Conservation (phyloP, 2,329 filamentous ascomycete genomes). For the Orbilia brochopaga region DNA sequence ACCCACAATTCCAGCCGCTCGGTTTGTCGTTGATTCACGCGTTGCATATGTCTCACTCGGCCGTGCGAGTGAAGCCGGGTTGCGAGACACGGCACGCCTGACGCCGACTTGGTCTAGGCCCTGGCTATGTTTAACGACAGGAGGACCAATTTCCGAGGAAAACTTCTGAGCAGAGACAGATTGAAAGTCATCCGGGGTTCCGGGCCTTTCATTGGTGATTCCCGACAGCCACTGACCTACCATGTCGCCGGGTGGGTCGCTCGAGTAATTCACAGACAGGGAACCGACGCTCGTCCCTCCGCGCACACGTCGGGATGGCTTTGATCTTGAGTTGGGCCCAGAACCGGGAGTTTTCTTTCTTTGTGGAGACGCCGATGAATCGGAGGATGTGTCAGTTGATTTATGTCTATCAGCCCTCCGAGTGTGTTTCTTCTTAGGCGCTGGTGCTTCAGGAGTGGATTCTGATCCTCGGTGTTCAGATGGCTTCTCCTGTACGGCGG, state of each 20-base stretch:
- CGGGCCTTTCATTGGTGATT: slow-evolving; percentile 6
- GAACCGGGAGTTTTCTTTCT: neutral
- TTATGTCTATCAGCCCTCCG: slow-evolving; percentile 1
- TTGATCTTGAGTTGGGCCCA: neutral
- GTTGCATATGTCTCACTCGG: neutral
- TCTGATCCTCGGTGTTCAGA: neutral
- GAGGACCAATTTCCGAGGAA: neutral
- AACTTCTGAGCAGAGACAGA: neutral
- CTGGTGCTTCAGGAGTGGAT: neutral
- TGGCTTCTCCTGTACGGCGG: neutral
- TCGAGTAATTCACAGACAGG: slow-evolving; percentile 25
- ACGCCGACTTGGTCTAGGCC: neutral
- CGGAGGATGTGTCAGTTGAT: neutral
- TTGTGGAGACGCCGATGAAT: neutral
- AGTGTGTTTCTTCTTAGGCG: neutral
- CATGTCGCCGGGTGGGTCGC: neutral
- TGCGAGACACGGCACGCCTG: neutral
- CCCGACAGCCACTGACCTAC: slow-evolving; percentile 24
- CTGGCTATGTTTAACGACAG: slow-evolving; percentile 1
- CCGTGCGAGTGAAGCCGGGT: neutral
- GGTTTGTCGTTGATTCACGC: neutral
- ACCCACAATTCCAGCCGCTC: neutral
- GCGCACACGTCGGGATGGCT: neutral
- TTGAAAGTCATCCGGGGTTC: neutral
- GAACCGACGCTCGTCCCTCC: slow-evolving; percentile 9